A percentile compares a stretch with the other conserved stretches of the same genome.
Conservation (phyloP, 2,329 filamentous ascomycete genomes). For the Curvularia hawaiiensis region DNA sequence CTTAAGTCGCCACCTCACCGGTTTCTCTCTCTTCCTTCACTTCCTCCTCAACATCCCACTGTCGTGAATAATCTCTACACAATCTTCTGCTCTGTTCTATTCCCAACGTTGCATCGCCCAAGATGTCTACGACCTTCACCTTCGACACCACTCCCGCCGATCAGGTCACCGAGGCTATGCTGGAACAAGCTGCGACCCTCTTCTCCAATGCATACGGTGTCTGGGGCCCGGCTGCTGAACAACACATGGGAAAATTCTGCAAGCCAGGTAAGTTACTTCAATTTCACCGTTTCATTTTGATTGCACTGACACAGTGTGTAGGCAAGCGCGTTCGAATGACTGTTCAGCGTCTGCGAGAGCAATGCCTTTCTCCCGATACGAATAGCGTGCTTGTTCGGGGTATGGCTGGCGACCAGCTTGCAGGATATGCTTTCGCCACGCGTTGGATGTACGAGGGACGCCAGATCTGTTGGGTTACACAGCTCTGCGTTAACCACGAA, state of each 20-base stretch:
- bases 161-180: background rate
- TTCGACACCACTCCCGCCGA: background rate
- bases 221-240: background rate
- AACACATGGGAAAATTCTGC: constrained; percentile 1
- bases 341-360: background rate
- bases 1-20: too few species aligned
- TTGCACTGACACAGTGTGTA: background rate
- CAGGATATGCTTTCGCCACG: background rate
- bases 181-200: background rate
- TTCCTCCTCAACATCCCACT: too few species aligned
- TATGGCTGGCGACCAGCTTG: background rate
- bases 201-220: constrained; percentile 1
- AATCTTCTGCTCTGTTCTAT: too few species aligned
- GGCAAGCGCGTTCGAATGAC: background rate
- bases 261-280: background rate
- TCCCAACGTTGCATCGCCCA: background rate
- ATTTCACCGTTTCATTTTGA: background rate
- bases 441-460: background rate
- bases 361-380: background rate
- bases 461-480: background rate
- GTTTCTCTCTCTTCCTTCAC: too few species aligned
- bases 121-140: background rate
- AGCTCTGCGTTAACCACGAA: background rate
- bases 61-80: too few species aligned
- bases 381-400: constrained; percentile 3